Percentiles rank a stretch among this genome's conserved stretches.
Evolutionary conservation across 2,329 filamentous ascomycete species (phyloP).

Genomic region (Davidsoniella australis): DNA sequence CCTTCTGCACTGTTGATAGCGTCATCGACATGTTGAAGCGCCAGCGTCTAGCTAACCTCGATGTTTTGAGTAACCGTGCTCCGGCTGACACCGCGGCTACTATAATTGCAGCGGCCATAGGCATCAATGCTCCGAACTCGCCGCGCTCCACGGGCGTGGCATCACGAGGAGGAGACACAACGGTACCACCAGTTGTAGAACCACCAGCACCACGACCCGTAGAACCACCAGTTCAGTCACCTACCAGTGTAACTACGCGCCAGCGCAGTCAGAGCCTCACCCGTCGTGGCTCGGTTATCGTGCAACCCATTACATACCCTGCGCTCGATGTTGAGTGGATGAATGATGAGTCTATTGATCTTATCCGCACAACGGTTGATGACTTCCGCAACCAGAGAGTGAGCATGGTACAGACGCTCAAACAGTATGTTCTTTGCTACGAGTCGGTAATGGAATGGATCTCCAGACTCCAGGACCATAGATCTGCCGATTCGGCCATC

Average conservation of each 20-base stretch:
- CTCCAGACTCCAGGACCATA: slow-evolving; percentile 27
- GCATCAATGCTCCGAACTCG: slow-evolving; percentile 1
- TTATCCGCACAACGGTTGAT: slow-evolving; percentile 75
- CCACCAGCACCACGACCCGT: too few relatives aligned
- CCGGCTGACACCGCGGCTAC: slow-evolving; percentile 27
- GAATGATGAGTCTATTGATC: slow-evolving; percentile 51
- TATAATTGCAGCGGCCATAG: not conserved
- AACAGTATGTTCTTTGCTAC: slow-evolving; percentile 92
- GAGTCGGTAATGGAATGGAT: slow-evolving; percentile 89
- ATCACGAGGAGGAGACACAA: too few relatives aligned
- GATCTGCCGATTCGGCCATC: not conserved
- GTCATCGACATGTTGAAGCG: slow-evolving; percentile 93
- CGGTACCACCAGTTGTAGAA: too few relatives aligned
- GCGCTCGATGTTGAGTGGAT: slow-evolving; percentile 44
- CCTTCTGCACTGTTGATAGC: slow-evolving; percentile 90
- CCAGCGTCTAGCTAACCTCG: slow-evolving; percentile 35
- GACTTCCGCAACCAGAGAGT: slow-evolving; percentile 77
- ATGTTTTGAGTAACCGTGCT: slow-evolving; percentile 10
- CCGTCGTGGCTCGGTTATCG: slow-evolving; percentile 11
- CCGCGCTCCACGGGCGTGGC: not conserved
- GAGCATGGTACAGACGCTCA: slow-evolving; percentile 90
- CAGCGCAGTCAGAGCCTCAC: slow-evolving; percentile 9
- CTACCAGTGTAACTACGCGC: not conserved
- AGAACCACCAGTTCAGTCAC: not conserved
- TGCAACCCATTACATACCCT: slow-evolving; percentile 5